Conservation (phyloP, 306 rosid genomes). For the Pyrus pyrifolia region DNA sequence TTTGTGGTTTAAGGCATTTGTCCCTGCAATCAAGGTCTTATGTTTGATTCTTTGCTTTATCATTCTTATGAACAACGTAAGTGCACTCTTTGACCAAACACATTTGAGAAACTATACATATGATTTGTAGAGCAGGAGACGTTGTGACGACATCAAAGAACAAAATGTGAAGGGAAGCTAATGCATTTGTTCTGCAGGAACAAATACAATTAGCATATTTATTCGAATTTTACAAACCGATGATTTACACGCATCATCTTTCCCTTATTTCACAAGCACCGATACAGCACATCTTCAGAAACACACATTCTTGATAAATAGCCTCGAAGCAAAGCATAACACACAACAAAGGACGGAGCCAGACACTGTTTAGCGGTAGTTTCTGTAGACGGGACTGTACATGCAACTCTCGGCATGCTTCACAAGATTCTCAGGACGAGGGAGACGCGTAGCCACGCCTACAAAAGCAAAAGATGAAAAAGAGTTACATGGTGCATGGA, state of each 20-base stretch:
- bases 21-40: fast-evolving
- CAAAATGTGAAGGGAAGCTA: not conserved
- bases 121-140: not conserved
- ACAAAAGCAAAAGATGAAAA: conserved; percentile 1
- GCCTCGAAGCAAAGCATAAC: not conserved
- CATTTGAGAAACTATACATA: not conserved
- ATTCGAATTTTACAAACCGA: not conserved
- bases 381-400: conserved; percentile 71
- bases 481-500: not conserved
- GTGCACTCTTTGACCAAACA: not conserved
- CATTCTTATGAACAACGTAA: not conserved
- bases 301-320: not conserved
- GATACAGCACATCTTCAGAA: not conserved
- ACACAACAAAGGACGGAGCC: not conserved
- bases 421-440: conserved; percentile 74
- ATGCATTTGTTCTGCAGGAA: not conserved
- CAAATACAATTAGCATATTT: not conserved
- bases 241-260: not conserved
- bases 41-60: not conserved
- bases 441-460: conserved; percentile 87
- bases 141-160: not conserved
- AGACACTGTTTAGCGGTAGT: conserved; percentile 39
- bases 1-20: not conserved
- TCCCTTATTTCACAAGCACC: not conserved
- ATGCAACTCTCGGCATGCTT: conserved; percentile 87